These are phyloP conservation scores for Fusarium redolens DNA, from an alignment of 2,329 filamentous ascomycete species.

Conservation along the genomic window DNA sequence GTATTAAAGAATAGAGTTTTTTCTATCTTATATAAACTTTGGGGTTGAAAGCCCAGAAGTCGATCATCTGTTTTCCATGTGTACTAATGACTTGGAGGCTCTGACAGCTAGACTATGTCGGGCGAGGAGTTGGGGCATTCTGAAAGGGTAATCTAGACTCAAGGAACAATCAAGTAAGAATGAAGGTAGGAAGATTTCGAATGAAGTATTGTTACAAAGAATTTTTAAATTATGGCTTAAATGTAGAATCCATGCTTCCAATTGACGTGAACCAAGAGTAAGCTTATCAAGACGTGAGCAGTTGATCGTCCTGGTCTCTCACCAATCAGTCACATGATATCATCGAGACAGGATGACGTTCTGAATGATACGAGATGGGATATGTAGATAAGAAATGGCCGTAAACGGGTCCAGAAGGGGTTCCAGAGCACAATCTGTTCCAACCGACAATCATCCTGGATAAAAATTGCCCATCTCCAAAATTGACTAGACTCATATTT, in stretches of 20 bases:
- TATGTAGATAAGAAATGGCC: too few species aligned
- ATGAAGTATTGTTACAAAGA: accelerated
- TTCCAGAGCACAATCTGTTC: too few species aligned
- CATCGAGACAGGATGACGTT: neutral
- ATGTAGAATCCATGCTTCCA: accelerated
- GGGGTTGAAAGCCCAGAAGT: neutral
- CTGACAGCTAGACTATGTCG: neutral
- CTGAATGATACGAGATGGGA: neutral
- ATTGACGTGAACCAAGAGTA: neutral
- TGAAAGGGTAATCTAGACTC: neutral
- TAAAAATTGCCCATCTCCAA: too few species aligned
- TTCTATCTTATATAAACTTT: neutral
- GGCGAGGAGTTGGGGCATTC: neutral
- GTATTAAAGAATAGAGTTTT: too few species aligned
- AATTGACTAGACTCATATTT: too few species aligned
- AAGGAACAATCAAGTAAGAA: accelerated
- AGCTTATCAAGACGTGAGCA: neutral
- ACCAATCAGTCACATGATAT: neutral
- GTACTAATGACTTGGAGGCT: neutral
- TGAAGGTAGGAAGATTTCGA: accelerated
- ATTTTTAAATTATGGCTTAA: neutral
- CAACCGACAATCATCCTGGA: too few species aligned
- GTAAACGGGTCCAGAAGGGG: too few species aligned
- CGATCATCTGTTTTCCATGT: neutral
- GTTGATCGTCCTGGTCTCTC: neutral